Conservation (phyloP, 208 protist genomes). For the Acanthamoeba healyi region DNA sequence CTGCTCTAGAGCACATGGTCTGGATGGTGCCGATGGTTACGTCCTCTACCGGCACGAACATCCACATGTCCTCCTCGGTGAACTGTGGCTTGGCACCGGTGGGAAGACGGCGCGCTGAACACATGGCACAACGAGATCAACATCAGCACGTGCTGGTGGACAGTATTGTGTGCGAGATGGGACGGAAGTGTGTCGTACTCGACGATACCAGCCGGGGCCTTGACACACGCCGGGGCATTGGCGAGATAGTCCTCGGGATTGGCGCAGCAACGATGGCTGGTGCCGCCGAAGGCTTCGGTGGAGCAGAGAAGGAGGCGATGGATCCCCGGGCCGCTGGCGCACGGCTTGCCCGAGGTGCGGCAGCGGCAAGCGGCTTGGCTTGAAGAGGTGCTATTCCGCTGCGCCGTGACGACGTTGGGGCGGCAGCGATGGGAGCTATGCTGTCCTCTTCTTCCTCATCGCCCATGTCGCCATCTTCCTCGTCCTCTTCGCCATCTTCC, state of each 20-base stretch:
- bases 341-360: not conserved
- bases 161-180: no score
- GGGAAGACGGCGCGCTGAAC: not conserved
- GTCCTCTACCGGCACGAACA: not conserved
- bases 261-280: not conserved
- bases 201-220: not conserved
- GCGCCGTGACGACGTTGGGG: not conserved
- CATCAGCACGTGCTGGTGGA: not conserved
- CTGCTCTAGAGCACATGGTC: not conserved
- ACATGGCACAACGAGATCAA: not conserved
- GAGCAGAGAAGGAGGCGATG: no score
- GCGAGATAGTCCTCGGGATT: not conserved
- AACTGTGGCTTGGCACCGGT: not conserved
- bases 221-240: not conserved
- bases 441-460: not conserved
- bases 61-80: not conserved
- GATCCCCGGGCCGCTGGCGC: not conserved
- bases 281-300: not conserved
- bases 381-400: not conserved
- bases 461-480: not conserved
- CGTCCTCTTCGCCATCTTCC: conserved; percentile 46
- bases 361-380: not conserved
- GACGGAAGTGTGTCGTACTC: not conserved
- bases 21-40: conserved; percentile 9
- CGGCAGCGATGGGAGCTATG: not conserved